Percentiles rank a stretch among this genome's conserved stretches.
Evolutionary conservation across 1,284 basidiomycete genomes (phyloP).

Genomic region (Ceratobasidium sp.): DNA sequence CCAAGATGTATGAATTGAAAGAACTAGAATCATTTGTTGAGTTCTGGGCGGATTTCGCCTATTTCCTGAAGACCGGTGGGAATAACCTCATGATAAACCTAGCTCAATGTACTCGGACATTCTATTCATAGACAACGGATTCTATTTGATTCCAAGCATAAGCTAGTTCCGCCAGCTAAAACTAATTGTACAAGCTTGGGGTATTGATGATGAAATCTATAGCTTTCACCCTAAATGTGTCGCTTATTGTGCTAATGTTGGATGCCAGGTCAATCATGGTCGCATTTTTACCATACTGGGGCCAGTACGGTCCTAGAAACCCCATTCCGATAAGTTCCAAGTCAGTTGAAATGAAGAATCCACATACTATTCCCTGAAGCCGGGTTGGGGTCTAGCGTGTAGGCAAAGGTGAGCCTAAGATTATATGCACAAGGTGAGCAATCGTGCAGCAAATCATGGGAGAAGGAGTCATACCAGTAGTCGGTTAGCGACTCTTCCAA

Average conservation of each 20-base stretch:
- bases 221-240: conserved; percentile 25
- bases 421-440: background rate
- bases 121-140: background rate
- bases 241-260: conserved; percentile 15
- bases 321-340: background rate
- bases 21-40: no score
- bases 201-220: conserved; percentile 33
- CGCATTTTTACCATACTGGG: conserved; percentile 6
- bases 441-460: no score
- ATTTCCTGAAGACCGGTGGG: no score
- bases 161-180: no score
- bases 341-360: background rate
- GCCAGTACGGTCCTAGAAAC: conserved; percentile 5
- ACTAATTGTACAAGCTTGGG: conserved; percentile 31
- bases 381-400: conserved; percentile 10
- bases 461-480: conserved; percentile 6
- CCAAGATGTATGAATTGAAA: no score
- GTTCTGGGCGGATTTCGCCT: no score
- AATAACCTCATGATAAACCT: no score
- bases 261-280: conserved; percentile 3
- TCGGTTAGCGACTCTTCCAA: background rate
- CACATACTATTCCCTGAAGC: background rate
- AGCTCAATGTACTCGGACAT: no score
- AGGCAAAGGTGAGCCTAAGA: conserved; percentile 16
- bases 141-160: background rate